Evolutionary conservation across 148 eudicot genomes (phyloP).

Genomic region (Spergularia marina): DNA sequence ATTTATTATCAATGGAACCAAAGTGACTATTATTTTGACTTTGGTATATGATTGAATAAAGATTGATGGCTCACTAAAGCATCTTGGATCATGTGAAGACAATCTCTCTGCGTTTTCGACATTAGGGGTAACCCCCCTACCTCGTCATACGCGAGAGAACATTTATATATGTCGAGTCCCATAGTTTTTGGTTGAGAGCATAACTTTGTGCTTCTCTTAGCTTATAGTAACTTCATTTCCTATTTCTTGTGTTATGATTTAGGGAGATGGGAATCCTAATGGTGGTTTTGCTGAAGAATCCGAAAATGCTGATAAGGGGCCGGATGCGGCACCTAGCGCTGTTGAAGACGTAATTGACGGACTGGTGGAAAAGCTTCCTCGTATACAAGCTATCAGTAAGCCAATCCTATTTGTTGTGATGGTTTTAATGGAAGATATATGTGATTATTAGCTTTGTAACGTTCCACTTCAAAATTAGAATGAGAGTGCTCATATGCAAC

Average conservation of each 20-base stretch:
- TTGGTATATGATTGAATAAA: too few species aligned
- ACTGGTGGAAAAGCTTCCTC: conserved; percentile 49
- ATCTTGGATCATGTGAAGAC: too few species aligned
- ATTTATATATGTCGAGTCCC: background rate
- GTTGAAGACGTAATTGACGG: conserved; percentile 31
- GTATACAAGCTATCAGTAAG: conserved; percentile 54
- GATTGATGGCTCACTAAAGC: too few species aligned
- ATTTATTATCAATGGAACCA: background rate
- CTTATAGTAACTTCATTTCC: conserved; percentile 15
- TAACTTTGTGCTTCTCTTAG: conserved; percentile 3
- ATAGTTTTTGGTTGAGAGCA: background rate
- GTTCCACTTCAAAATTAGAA: background rate
- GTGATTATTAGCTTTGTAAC: background rate
- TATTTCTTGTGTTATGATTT: conserved; percentile 15
- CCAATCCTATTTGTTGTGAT: background rate
- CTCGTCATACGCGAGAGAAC: background rate
- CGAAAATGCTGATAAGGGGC: conserved; percentile 42
- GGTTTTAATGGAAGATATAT: background rate
- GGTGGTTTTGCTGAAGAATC: conserved; percentile 39
- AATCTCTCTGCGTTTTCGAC: too few species aligned
- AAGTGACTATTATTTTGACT: background rate
- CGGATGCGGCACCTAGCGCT: conserved; percentile 30
- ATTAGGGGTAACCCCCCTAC: too few species aligned
- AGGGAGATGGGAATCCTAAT: conserved; percentile 51
- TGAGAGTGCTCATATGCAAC: background rate